Evolutionary conservation across 768 basidiomycete genomes (phyloP).

Genomic region (Lentinula sp.): DNA sequence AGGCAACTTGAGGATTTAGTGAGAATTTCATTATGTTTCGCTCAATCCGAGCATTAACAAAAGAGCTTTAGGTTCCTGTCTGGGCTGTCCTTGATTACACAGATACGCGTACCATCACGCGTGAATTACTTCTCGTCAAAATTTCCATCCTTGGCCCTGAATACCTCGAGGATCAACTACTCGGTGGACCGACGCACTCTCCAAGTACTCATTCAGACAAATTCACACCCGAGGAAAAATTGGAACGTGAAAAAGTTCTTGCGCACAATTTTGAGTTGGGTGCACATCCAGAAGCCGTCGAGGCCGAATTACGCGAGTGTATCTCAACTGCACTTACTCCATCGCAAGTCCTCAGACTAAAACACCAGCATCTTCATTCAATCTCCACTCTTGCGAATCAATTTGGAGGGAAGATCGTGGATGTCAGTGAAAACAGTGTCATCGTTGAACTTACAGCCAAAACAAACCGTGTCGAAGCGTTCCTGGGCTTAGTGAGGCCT

Average conservation of each 20-base stretch:
- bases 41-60: not conserved
- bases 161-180: constrained; percentile 89
- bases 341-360: constrained; percentile 82
- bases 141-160: constrained; percentile 97
- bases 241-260: constrained; percentile 64
- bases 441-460: constrained; percentile 96
- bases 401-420: constrained; percentile 90
- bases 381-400: constrained; percentile 79
- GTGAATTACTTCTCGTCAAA: constrained; percentile 93
- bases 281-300: constrained; percentile 27
- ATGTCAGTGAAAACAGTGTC: constrained; percentile 90
- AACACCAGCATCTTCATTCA: constrained; percentile 87
- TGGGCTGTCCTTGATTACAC: constrained; percentile 99
- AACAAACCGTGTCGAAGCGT: constrained; percentile 86
- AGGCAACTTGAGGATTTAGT: constrained; percentile 96
- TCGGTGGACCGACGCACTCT: constrained; percentile 79
- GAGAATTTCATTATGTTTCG: constrained; percentile 23
- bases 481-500: constrained; percentile 84
- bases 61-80: constrained; percentile 74
- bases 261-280: constrained; percentile 75
- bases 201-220: constrained; percentile 39
- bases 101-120: constrained; percentile 81
- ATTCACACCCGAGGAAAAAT: constrained; percentile 31
- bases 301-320: constrained; percentile 14
- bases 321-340: constrained; percentile 47